Conservation (phyloP, 2,329 filamentous ascomycete species). For the Lasiodiplodia sp. region DNA sequence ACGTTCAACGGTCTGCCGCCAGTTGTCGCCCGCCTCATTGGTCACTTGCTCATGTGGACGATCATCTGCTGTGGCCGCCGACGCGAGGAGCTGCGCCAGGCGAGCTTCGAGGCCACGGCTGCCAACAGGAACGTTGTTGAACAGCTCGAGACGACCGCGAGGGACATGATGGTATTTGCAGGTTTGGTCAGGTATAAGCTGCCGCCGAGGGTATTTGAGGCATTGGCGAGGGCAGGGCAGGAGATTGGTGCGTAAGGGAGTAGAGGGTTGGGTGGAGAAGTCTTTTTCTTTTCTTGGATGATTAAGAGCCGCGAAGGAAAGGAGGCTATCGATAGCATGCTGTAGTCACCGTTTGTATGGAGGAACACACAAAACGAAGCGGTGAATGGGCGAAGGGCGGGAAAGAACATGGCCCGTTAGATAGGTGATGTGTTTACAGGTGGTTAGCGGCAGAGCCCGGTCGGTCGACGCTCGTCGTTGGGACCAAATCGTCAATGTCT, state of each 20-base stretch:
- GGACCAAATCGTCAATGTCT: background rate
- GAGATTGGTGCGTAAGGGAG: slow-evolving; percentile 55
- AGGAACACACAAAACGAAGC: background rate
- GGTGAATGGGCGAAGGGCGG: background rate
- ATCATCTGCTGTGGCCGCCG: slow-evolving; percentile 85
- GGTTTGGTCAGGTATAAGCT: slow-evolving; percentile 91
- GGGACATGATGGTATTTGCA: slow-evolving; percentile 92
- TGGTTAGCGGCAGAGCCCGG: background rate
- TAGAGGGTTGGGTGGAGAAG: background rate
- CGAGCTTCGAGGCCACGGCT: slow-evolving; percentile 75
- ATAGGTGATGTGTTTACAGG: background rate
- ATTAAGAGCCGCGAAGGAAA: background rate
- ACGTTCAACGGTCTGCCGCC: slow-evolving; percentile 81
- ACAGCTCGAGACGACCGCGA: slow-evolving; percentile 78
- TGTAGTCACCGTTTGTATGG: background rate
- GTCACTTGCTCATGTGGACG: slow-evolving; percentile 92
- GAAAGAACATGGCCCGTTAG: background rate
- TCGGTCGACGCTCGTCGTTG: background rate
- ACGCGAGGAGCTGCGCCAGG: slow-evolving; percentile 70
- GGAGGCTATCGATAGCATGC: background rate
- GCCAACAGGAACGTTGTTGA: slow-evolving; percentile 64
- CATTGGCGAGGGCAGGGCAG: slow-evolving; percentile 80
- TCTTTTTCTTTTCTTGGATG: background rate
- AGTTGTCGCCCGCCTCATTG: slow-evolving; percentile 86
- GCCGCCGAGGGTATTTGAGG: slow-evolving; percentile 86